Percentiles rank a stretch among this genome's conserved stretches.
These are phyloP conservation scores for Anthostomella pinea DNA, from an alignment of 2,329 filamentous ascomycete species.

Conservation along the genomic window DNA sequence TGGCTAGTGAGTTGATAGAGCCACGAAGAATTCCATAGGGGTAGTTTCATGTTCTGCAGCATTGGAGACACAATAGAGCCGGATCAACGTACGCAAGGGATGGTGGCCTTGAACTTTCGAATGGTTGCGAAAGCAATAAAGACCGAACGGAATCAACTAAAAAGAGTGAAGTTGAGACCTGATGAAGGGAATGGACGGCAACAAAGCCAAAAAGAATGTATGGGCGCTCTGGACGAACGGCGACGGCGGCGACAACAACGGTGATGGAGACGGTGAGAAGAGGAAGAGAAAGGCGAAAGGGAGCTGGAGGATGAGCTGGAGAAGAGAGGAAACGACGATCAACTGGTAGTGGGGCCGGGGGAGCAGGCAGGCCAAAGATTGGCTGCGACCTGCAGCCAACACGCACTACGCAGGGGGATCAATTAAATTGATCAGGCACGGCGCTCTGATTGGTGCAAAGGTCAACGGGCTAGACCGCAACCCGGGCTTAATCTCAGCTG, in stretches of 20 bases:
- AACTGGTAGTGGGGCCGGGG: constrained; percentile 6
- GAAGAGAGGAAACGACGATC: constrained; percentile 16
- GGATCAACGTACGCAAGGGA: constrained; percentile 27
- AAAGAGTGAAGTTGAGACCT: constrained; percentile 47
- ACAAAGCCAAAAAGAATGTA: constrained; percentile 29
- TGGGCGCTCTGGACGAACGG: constrained; percentile 28
- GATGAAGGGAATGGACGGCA: constrained; percentile 31
- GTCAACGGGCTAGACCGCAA: constrained; percentile 12
- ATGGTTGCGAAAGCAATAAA: constrained; percentile 35
- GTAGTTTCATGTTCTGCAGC: background rate
- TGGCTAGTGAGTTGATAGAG: constrained; percentile 8
- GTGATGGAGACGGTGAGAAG: constrained; percentile 34
- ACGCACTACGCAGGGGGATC: constrained; percentile 8
- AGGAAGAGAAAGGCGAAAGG: constrained; percentile 27
- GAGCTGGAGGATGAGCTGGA: constrained; percentile 10
- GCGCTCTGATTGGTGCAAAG: constrained; percentile 23
- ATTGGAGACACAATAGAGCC: constrained; percentile 19
- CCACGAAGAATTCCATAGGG: background rate
- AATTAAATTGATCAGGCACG: constrained; percentile 22
- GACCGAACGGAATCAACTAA: constrained; percentile 46
- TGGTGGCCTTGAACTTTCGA: constrained; percentile 25
- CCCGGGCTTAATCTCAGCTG: constrained; percentile 23
- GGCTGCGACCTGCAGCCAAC: constrained; percentile 5
- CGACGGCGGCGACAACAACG: constrained; percentile 32
- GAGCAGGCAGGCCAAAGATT: constrained; percentile 19